Conservation (phyloP, 371 early-diverging fungal species). For the Saksenaea vasiformis region DNA sequence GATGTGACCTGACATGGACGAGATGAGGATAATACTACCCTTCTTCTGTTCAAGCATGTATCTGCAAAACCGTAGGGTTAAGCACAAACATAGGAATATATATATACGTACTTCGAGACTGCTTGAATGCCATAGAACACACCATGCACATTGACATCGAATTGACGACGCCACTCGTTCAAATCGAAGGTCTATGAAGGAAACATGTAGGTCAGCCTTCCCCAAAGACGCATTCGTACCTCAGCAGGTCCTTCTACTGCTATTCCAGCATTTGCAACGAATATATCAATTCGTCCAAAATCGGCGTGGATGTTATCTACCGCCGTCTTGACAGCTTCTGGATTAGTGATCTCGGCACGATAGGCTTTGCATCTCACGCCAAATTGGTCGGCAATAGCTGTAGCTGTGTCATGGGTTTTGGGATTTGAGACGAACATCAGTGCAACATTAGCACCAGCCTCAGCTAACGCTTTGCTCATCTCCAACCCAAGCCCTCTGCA, state of each 20-base stretch:
- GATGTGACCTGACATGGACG: slow-evolving; percentile 46
- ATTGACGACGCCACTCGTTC: slow-evolving; percentile 39
- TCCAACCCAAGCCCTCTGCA: slow-evolving; percentile 46
- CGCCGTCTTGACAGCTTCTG: slow-evolving; percentile 26
- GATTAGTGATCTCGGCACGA: slow-evolving; percentile 38
- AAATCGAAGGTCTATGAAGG: slow-evolving; percentile 30
- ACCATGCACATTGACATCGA: slow-evolving; percentile 53
- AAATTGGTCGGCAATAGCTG: slow-evolving; percentile 33
- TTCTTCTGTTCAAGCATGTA: slow-evolving; percentile 44
- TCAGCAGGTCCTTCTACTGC: slow-evolving; percentile 37
- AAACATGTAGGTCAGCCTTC: not conserved
- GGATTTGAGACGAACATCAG: slow-evolving; percentile 51
- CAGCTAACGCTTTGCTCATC: slow-evolving; percentile 49
- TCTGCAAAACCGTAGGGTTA: too few relatives aligned
- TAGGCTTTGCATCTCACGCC: slow-evolving; percentile 46
- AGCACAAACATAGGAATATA: too few relatives aligned
- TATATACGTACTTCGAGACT: slow-evolving; percentile 30
- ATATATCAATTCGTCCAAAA: slow-evolving; percentile 47
- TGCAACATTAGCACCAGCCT: slow-evolving; percentile 50
- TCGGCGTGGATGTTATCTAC: slow-evolving; percentile 45
- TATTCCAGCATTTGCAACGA: slow-evolving; percentile 55
- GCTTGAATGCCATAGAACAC: slow-evolving; percentile 48
- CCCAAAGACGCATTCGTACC: slow-evolving; percentile 14
- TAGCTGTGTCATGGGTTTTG: slow-evolving; percentile 42
- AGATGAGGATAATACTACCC: slow-evolving; percentile 47